phyloP scores from a whole-genome alignment of 352 stramenopile genomes.

The Phytophthora ramorum region DNA sequence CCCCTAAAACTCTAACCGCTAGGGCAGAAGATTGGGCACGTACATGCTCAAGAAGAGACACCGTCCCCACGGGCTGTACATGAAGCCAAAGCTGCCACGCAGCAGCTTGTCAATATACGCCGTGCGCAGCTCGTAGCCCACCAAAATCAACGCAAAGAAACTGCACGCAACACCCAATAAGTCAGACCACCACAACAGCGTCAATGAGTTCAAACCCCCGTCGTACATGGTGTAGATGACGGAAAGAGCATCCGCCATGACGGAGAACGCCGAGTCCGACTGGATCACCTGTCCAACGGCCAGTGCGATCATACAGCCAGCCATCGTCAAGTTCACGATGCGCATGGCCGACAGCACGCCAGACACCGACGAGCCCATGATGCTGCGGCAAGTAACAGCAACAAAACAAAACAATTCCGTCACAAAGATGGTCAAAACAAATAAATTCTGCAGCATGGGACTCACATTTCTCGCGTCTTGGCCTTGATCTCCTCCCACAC shows the following conservation, averaged over 20 bases:
- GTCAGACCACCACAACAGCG: not conserved
- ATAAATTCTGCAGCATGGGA: slow-evolving; percentile 5
- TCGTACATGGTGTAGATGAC: slow-evolving; percentile 89
- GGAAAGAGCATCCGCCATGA: slow-evolving; percentile 78
- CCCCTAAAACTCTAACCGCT: not conserved
- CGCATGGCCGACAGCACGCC: slow-evolving; percentile 81
- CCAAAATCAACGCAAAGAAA: slow-evolving; percentile 85
- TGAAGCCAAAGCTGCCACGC: slow-evolving; percentile 87
- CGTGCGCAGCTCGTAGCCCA: slow-evolving; percentile 86
- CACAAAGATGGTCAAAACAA: not conserved
- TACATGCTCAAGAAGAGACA: slow-evolving; percentile 90
- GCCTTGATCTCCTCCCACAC: slow-evolving; percentile 88
- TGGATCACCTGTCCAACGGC: slow-evolving; percentile 72
- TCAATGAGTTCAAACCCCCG: not conserved
- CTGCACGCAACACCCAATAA: slow-evolving; percentile 30
- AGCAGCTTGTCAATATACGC: slow-evolving; percentile 70
- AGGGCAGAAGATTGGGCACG: slow-evolving; percentile 11
- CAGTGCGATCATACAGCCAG: slow-evolving; percentile 78
- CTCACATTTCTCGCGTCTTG: slow-evolving; percentile 82
- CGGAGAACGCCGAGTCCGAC: slow-evolving; percentile 71
- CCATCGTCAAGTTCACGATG: slow-evolving; percentile 78
- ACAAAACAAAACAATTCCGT: not conserved
- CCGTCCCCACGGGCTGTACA: slow-evolving; percentile 89
- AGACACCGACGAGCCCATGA: slow-evolving; percentile 84
- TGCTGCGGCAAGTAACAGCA: slow-evolving; percentile 36